Conservation (phyloP, 192 early-diverging fungal species). For the Podila verticillata region DNA sequence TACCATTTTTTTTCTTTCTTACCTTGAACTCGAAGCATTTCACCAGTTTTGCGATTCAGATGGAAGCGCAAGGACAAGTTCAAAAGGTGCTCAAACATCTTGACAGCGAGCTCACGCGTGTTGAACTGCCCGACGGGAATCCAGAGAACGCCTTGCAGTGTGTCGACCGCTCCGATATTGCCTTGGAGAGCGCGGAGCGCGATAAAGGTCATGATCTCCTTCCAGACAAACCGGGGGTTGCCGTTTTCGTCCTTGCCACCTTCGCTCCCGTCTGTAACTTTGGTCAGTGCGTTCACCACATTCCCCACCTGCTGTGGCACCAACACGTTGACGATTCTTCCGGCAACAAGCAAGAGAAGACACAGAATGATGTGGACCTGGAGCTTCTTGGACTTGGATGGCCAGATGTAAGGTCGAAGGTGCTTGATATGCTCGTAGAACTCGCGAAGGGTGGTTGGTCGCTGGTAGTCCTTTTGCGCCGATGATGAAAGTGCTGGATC, state of each 20-base stretch:
- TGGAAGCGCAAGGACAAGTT: conserved; percentile 91
- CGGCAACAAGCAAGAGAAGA: conserved; percentile 68
- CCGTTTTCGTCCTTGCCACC: conserved; percentile 37
- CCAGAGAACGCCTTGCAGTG: conserved; percentile 83
- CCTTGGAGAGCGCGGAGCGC: conserved; percentile 53
- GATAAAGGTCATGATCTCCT: conserved; percentile 52
- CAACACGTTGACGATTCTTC: conserved; percentile 81
- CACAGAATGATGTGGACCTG: conserved; percentile 76
- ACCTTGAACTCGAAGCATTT: conserved; percentile 89
- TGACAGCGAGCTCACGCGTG: conserved; percentile 70
- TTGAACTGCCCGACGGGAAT: conserved; percentile 83
- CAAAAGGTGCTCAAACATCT: conserved; percentile 91
- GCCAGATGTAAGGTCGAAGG: conserved; percentile 84
- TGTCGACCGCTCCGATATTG: conserved; percentile 72
- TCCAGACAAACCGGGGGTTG: conserved; percentile 53
- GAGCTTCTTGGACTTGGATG: conserved; percentile 64
- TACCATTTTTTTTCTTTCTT: not conserved
- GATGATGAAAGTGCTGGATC: not conserved
- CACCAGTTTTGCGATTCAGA: conserved; percentile 93
- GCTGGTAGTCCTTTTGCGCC: conserved; percentile 36
- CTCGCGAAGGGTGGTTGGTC: conserved; percentile 43
- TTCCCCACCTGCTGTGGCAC: conserved; percentile 84
- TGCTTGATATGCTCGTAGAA: conserved; percentile 38
- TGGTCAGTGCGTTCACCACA: conserved; percentile 74
- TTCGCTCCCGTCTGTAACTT: conserved; percentile 36